Conservation (phyloP, 371 early-diverging fungal species). For the Apophysomyces trapeziformis region DNA sequence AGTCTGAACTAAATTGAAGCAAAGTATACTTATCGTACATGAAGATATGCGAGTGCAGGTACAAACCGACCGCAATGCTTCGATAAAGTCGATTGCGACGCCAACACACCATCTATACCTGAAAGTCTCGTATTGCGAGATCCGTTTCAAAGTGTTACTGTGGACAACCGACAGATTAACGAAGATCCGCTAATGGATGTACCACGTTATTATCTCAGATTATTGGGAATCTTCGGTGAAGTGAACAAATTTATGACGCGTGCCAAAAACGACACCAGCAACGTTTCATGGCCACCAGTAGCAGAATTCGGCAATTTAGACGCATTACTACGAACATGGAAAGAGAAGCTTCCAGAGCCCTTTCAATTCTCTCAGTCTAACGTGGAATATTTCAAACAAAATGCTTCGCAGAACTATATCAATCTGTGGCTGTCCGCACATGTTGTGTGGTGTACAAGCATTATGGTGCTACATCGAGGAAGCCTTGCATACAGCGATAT, state of each 20-base stretch:
- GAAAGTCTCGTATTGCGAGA: slow-evolving; percentile 51
- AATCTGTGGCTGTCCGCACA: slow-evolving; percentile 49
- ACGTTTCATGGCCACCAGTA: slow-evolving; percentile 56
- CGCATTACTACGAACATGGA: slow-evolving; percentile 38
- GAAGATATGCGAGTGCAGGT: slow-evolving; percentile 51
- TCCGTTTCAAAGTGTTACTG: slow-evolving; percentile 31
- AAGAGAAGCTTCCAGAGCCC: slow-evolving; percentile 30
- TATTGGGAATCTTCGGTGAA: slow-evolving; percentile 52
- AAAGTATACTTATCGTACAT: not conserved
- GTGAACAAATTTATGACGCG: slow-evolving; percentile 55
- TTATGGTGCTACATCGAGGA: slow-evolving; percentile 45
- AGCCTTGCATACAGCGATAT: slow-evolving; percentile 49
- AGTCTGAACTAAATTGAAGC: slow-evolving; percentile 8
- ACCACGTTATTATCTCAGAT: slow-evolving; percentile 31
- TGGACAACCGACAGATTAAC: slow-evolving; percentile 25
- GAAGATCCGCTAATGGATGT: slow-evolving; percentile 41
- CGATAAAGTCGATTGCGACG: slow-evolving; percentile 60
- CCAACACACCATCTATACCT: slow-evolving; percentile 50
- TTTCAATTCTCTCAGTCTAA: slow-evolving; percentile 33
- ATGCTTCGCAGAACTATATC: slow-evolving; percentile 38
- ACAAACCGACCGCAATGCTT: slow-evolving; percentile 63
- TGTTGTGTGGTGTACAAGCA: slow-evolving; percentile 43
- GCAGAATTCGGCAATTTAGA: slow-evolving; percentile 51
- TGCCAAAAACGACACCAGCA: slow-evolving; percentile 31
- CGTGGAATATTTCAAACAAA: slow-evolving; percentile 25